Percentiles rank a stretch among this genome's conserved stretches.
phyloP scores from a whole-genome alignment of 805 yeast species.

The Metschnikowia arizonensis region DNA sequence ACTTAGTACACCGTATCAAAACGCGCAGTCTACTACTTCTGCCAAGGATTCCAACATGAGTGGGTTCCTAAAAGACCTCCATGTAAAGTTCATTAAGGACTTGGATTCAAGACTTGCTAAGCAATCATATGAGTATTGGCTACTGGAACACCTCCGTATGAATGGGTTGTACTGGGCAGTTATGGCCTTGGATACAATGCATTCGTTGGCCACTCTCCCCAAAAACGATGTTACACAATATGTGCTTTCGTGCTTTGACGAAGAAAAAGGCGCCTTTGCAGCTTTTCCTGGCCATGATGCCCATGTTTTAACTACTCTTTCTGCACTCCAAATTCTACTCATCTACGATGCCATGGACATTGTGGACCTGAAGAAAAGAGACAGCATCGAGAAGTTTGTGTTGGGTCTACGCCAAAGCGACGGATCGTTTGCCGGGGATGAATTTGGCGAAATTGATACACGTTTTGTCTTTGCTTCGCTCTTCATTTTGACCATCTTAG shows the following conservation, averaged over 20 bases:
- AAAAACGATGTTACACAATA: slow-evolving; percentile 60
- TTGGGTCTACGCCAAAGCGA: slow-evolving; percentile 45
- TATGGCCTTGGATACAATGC: slow-evolving; percentile 63
- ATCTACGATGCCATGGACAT: slow-evolving; percentile 52
- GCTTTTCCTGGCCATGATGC: slow-evolving; percentile 88
- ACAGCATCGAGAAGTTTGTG: slow-evolving; percentile 25
- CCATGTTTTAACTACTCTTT: slow-evolving; percentile 77
- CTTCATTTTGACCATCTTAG: slow-evolving; percentile 67
- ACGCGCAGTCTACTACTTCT: neutral
- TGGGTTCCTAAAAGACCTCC: slow-evolving; percentile 17
- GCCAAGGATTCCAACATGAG: neutral
- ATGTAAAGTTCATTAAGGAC: slow-evolving; percentile 32
- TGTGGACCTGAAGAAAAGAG: slow-evolving; percentile 28
- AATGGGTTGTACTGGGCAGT: slow-evolving; percentile 96
- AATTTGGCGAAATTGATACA: slow-evolving; percentile 89
- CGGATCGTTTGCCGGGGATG: slow-evolving; percentile 88
- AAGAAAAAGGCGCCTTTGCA: slow-evolving; percentile 73
- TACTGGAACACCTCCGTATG: slow-evolving; percentile 83
- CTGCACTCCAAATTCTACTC: slow-evolving; percentile 77
- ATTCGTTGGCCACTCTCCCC: slow-evolving; percentile 51
- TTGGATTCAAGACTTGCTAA: slow-evolving; percentile 31
- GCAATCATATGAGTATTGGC: slow-evolving; percentile 74
- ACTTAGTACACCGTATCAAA: neutral
- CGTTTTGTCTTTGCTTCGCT: slow-evolving; percentile 83
- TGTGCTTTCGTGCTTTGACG: slow-evolving; percentile 62